A percentile compares a stretch with the other conserved stretches of the same genome.
phyloP scores from a whole-genome alignment of 169 alveolate species.

The Plasmodium relictum region DNA sequence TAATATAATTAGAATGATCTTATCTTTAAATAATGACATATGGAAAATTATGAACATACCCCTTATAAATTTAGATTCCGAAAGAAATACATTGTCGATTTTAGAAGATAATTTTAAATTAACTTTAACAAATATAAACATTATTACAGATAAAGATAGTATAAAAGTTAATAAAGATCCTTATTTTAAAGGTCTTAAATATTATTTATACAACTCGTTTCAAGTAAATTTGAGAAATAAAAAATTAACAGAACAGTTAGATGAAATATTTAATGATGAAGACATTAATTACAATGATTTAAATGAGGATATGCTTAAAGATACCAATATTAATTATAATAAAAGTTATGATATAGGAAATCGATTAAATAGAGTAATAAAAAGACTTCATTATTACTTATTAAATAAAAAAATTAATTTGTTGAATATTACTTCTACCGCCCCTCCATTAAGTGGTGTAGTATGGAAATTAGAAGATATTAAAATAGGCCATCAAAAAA shows the following conservation, averaged over 20 bases:
- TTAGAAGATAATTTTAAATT: constrained; percentile 50
- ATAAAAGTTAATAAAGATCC: constrained; percentile 46
- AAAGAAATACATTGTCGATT: constrained; percentile 32
- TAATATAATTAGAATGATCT: constrained; percentile 47
- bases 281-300: constrained; percentile 18
- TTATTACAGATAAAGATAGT: constrained; percentile 30
- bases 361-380: not conserved
- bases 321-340: not conserved
- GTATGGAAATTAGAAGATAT: constrained; percentile 55
- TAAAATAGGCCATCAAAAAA: constrained; percentile 63
- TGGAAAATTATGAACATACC: constrained; percentile 26
- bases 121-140: constrained; percentile 36
- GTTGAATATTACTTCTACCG: constrained; percentile 24
- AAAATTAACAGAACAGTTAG: constrained; percentile 21
- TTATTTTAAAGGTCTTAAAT: constrained; percentile 17
- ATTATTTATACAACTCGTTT: constrained; percentile 37
- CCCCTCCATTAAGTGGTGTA: constrained; percentile 48
- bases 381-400: constrained; percentile 52
- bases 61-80: constrained; percentile 5
- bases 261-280: constrained; percentile 46
- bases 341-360: not conserved
- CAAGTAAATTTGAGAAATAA: constrained; percentile 1
- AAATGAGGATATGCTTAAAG: not conserved
- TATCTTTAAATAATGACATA: constrained; percentile 13
- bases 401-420: constrained; percentile 54